phyloP scores from a whole-genome alignment of 2,329 filamentous ascomycete species.

The Aureobasidium leucospermi region DNA sequence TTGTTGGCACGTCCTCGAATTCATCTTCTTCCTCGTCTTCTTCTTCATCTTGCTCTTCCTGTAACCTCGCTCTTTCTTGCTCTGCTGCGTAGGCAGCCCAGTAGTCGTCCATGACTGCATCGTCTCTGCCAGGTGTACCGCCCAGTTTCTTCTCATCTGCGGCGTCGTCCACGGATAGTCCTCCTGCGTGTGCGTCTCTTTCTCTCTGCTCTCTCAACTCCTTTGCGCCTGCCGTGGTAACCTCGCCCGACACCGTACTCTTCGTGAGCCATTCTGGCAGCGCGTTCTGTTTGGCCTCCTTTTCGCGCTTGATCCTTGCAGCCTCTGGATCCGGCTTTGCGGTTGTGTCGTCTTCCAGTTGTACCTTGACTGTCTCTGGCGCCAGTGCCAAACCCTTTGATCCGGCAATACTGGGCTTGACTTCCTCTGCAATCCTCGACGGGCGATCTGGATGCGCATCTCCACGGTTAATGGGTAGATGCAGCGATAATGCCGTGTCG shows the following conservation, averaged over 20 bases:
- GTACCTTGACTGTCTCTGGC: slow-evolving; percentile 29
- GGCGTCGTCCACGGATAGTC: slow-evolving; percentile 33
- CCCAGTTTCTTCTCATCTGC: slow-evolving; percentile 44
- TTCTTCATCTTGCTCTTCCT: slow-evolving; percentile 37
- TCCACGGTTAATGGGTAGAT: slow-evolving; percentile 59
- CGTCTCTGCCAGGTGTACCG: slow-evolving; percentile 32
- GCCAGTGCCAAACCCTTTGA: slow-evolving; percentile 28
- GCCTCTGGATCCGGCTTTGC: slow-evolving; percentile 21
- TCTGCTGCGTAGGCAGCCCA: slow-evolving; percentile 60
- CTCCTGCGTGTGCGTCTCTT: slow-evolving; percentile 26
- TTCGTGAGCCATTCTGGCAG: slow-evolving; percentile 31
- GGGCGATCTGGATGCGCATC: slow-evolving; percentile 52
- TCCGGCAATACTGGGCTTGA: slow-evolving; percentile 25
- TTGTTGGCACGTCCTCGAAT: slow-evolving; percentile 43
- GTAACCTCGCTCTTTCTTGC: slow-evolving; percentile 36
- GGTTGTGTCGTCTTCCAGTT: slow-evolving; percentile 27
- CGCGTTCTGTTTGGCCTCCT: slow-evolving; percentile 28
- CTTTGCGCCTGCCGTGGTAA: slow-evolving; percentile 39
- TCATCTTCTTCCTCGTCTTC: slow-evolving; percentile 45
- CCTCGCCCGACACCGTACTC: slow-evolving; percentile 29
- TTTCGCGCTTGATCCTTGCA: slow-evolving; percentile 14
- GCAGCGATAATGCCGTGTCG: slow-evolving; percentile 57
- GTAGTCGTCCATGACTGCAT: slow-evolving; percentile 57
- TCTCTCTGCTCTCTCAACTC: slow-evolving; percentile 33
- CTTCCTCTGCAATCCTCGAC: slow-evolving; percentile 26